Evolutionary conservation across 2,329 filamentous ascomycete genomes (phyloP), one percentile per base, ranked within the genome.

Genomic region (Dactylellina leptospora): DNA sequence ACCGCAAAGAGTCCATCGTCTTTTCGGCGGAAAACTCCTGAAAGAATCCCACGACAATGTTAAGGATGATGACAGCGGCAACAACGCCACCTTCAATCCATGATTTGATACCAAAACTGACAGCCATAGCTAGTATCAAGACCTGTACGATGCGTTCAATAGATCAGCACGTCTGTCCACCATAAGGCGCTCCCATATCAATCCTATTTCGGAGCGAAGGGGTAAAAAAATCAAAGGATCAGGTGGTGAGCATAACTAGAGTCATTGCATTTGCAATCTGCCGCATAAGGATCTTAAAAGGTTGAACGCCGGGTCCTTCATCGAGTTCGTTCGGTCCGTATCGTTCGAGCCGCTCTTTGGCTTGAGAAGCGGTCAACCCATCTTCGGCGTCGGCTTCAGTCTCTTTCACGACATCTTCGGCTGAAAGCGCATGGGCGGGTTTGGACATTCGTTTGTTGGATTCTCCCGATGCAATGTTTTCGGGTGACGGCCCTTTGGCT

Each of bases 261-360:
- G 90, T 89, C 90, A 92, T 91, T 66, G 90, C 89, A 82, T 92
- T 92, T 78, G 87, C 85, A 20, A 91, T 79, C 78, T 92, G 90
- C 76, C 88, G 88, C 66, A 89, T 81, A 48, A 92, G 81, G 42
- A 92, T 90, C 76, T 88, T 92, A 76, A 70, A 87, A 82, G 89
- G 84, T 77, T 85, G 85, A 50, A 92, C 87, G 25, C 85, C 85
- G 25, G 85, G 86, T 18, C 84, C 87, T 18, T 90, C 85, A 45
- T 91, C 86, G 18, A 92, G 83, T 77, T 91, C 88, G 80, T 92
- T 92, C 16, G 80, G 82, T 53, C 88, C 88, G 77, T 88, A 87
- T 69, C 84, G 82, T 20, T 84, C 79, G 62, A 87, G 83, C 22
- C 88, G 82, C 62, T 85, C 80, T 55, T 82, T 79, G 20, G 90